Evolutionary conservation across 2,329 filamentous ascomycete genomes (phyloP).

Genomic region (Aureobasidium leucospermi): DNA sequence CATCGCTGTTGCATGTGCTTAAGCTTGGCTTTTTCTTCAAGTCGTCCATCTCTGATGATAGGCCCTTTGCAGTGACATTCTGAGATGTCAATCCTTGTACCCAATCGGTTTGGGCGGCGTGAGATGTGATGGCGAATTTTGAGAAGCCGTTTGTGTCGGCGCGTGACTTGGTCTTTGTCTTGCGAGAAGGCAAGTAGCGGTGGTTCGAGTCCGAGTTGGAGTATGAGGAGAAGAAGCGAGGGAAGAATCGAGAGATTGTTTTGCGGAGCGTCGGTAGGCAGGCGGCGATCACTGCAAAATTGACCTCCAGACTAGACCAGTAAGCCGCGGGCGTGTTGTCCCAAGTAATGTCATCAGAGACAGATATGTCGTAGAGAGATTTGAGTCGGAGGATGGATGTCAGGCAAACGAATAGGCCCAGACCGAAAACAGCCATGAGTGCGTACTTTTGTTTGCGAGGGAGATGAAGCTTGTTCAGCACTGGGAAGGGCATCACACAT

Average conservation of each 20-base stretch:
- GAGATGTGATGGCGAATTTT: not conserved
- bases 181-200: not conserved
- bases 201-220: not conserved
- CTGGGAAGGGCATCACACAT: constrained; percentile 28
- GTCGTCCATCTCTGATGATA: not conserved
- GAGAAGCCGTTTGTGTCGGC: not conserved
- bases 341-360: constrained; percentile 23
- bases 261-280: constrained; percentile 34
- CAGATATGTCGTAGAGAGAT: constrained; percentile 22
- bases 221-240: constrained; percentile 23
- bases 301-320: constrained; percentile 30
- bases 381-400: constrained; percentile 28
- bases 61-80: constrained; percentile 38
- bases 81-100: constrained; percentile 19
- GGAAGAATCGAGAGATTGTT: constrained; percentile 29
- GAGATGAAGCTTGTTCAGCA: constrained; percentile 29
- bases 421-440: constrained; percentile 28
- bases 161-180: not conserved
- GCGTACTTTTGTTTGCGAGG: constrained; percentile 26
- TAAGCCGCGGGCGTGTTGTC: constrained; percentile 28
- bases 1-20: not conserved
- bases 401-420: constrained; percentile 29
- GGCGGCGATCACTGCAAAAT: constrained; percentile 30
- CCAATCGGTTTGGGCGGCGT: not conserved
- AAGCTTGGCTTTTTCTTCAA: not conserved